Conservation (phyloP, 2,329 filamentous ascomycete genomes). For the Verticillium nubilum region DNA sequence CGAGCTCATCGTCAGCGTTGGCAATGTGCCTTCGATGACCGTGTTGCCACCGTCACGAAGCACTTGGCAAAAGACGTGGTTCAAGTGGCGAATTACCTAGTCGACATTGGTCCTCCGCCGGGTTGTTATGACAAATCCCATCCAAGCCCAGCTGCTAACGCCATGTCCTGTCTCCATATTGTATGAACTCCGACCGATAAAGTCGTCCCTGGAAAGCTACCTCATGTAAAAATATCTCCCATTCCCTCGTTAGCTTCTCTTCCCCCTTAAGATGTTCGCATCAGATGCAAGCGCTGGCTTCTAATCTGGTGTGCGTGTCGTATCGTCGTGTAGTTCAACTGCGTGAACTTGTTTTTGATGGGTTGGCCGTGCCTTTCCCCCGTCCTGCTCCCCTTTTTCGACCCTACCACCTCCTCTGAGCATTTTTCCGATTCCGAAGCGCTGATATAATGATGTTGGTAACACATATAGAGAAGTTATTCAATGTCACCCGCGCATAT, state of each 20-base stretch:
- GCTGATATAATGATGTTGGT: neutral
- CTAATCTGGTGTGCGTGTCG: neutral
- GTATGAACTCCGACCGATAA: neutral
- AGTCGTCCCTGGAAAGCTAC: neutral
- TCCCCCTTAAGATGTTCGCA: neutral
- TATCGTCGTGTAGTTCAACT: neutral
- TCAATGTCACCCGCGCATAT: neutral
- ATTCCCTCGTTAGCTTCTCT: neutral
- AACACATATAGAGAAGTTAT: neutral
- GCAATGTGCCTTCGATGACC: no score
- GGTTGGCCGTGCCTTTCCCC: neutral
- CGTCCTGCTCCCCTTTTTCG: neutral
- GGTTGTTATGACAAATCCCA: no score
- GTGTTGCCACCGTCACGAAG: no score
- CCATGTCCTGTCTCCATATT: neutral
- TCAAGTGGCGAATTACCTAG: no score
- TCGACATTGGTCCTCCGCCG: no score
- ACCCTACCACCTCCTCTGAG: no score
- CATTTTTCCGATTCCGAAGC: neutral
- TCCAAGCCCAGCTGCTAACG: neutral
- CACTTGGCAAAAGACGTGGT: no score
- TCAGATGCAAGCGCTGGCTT: neutral
- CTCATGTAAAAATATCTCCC: neutral
- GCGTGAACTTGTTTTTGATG: neutral
- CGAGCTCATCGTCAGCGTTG: no score